These are phyloP conservation scores for Coelastrella sp. DNA, from an alignment of 139 green algal genomes.

Conservation along the genomic window DNA sequence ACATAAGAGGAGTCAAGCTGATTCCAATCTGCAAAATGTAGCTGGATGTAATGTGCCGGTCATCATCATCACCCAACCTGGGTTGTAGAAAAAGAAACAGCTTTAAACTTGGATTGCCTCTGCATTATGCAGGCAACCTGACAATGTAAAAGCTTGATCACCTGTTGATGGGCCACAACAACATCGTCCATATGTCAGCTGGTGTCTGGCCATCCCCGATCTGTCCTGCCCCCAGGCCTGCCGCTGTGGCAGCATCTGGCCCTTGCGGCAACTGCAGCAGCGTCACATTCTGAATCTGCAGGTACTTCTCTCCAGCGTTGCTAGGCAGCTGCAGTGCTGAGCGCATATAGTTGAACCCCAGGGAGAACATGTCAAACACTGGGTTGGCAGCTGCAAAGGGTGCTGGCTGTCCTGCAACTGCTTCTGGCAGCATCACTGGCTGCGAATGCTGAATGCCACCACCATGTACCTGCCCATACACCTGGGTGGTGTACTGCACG, in stretches of 20 bases:
- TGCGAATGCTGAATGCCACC: not conserved
- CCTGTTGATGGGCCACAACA: constrained; percentile 44
- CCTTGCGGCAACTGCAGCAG: constrained; percentile 26
- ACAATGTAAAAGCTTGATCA: not conserved
- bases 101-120: too few relatives aligned
- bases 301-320: not conserved
- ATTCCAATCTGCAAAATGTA: not conserved
- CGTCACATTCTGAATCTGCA: constrained; percentile 21
- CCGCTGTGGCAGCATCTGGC: not conserved
- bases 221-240: not conserved
- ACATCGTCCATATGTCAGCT: constrained; percentile 22
- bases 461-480: not conserved
- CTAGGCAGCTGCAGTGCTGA: not conserved
- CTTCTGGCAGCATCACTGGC: not conserved
- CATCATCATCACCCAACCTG: not conserved
- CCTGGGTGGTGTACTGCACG: not conserved
- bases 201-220: not conserved
- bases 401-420: not conserved
- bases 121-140: too few relatives aligned
- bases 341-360: not conserved
- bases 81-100: not conserved
- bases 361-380: not conserved
- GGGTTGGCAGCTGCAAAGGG: not conserved
- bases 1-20: not conserved
- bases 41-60: not conserved